Conservation (phyloP, 345 rosid genomes). For the Citrus cavaleriei region DNA sequence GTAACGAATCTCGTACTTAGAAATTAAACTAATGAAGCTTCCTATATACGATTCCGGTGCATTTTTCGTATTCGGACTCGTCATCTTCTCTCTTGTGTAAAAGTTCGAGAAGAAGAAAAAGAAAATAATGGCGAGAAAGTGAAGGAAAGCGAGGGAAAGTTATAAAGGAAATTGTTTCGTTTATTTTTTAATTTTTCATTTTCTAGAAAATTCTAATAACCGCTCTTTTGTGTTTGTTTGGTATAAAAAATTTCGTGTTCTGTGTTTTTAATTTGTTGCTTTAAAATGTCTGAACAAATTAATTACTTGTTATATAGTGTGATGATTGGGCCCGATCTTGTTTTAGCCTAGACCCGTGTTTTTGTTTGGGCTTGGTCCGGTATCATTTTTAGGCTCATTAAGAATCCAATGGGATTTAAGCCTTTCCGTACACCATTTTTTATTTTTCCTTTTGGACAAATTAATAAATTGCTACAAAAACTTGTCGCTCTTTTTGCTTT, state of each 20-base stretch:
- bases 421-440: no score
- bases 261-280: background rate
- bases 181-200: background rate
- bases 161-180: background rate
- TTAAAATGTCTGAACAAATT: background rate
- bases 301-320: background rate
- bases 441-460: no score
- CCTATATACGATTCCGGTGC: conserved; percentile 34
- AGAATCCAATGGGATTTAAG: no score
- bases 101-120: background rate
- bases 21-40: conserved; percentile 32
- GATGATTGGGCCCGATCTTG: background rate
- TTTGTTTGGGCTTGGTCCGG: background rate
- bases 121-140: background rate
- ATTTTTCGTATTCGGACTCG: conserved; percentile 10
- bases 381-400: no score
- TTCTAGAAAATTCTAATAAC: conserved; percentile 1
- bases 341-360: background rate
- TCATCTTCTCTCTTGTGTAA: conserved; percentile 11
- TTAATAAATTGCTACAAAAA: no score
- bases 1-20: conserved; percentile 42
- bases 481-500: no score
- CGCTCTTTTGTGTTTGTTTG: background rate
- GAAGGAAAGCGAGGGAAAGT: background rate
- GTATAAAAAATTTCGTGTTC: background rate